Base-by-base conservation (phyloP, 805 yeast species). In the Kuraishia floccosa region DNA sequence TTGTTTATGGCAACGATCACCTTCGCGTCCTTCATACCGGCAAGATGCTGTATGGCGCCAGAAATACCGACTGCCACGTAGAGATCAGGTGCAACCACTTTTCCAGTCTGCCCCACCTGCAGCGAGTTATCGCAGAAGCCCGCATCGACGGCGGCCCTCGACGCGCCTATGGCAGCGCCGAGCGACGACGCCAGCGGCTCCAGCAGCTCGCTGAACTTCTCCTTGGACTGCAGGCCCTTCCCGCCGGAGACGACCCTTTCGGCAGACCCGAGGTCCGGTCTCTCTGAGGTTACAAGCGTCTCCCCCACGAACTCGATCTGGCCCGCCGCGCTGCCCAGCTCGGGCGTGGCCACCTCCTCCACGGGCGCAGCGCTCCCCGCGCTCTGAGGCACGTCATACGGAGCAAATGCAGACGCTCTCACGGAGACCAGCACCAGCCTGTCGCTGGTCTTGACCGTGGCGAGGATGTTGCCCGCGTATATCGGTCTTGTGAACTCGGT, bases 101-200 rank as follows among this genome's bases (percentile, higher is more conserved):
- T 91, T 44, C 98, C 98, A 7, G 98, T 89, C 60, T 89, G 98
- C 33, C 98, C 98, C 38, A 89, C 87, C 59, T 89, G 98, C 45
- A 89, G 68, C 6, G 97, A 86, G 60, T 89, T 91, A 50, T 91
- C 97, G 50, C 94, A 86, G 53, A 72, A 86, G 0, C 96, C 97
- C 27, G 93, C 68, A 57, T 89, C 98, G 16, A 91, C 98, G 17
- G 97, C 98, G 13, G 96, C 97, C 55, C 98, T 76, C 6, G 96
- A 84, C 3, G 97, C 97, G 47, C 98, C 98, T 30, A 89, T 79
- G 33, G 94, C 97, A 2, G 97, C 98, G 34, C 76, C 70, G 36
- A 89, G 60, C 37, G 80, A 68, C 35, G 73, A 76, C 6, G 97
- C 96, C 41, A 89, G 63, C 31, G 98, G 97, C 43, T 68, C 72